phyloP scores from a whole-genome alignment of 2,329 filamentous ascomycete genomes.

The Alternaria panax region DNA sequence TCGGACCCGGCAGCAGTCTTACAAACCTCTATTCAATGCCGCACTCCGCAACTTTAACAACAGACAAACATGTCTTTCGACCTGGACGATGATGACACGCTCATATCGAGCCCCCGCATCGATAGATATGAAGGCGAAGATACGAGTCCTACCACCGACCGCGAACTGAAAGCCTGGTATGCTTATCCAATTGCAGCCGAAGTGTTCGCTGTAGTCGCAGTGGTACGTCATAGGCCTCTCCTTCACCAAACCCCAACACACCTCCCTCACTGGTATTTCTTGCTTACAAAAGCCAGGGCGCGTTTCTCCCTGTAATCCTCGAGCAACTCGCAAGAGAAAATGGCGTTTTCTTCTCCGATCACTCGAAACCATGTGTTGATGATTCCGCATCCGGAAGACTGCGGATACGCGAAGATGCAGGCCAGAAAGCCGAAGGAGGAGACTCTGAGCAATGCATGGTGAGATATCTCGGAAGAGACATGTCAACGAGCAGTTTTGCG shows the following conservation, averaged over 20 bases:
- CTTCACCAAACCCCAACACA: neutral
- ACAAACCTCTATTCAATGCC: neutral
- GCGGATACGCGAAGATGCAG: slow-evolving; percentile 18
- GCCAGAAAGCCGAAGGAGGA: slow-evolving; percentile 16
- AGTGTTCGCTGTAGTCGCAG: slow-evolving; percentile 88
- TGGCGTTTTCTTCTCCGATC: slow-evolving; percentile 81
- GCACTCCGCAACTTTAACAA: neutral
- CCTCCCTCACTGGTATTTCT: neutral
- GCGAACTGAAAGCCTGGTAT: slow-evolving; percentile 88
- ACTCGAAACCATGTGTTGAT: slow-evolving; percentile 72
- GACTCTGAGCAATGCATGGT: slow-evolving; percentile 73
- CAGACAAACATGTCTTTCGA: slow-evolving; percentile 23
- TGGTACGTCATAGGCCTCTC: slow-evolving; percentile 61
- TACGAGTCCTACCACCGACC: slow-evolving; percentile 77
- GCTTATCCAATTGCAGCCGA: slow-evolving; percentile 90
- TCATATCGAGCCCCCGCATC: neutral
- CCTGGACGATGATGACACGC: slow-evolving; percentile 12
- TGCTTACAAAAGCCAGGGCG: slow-evolving; percentile 62
- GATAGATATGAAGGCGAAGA: slow-evolving; percentile 42
- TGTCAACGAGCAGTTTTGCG: slow-evolving; percentile 92
- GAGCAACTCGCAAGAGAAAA: slow-evolving; percentile 90
- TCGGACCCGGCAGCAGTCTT: slow-evolving; percentile 1
- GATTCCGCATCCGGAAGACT: slow-evolving; percentile 56
- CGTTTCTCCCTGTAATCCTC: slow-evolving; percentile 89
- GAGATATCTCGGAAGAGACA: slow-evolving; percentile 75